These are phyloP conservation scores for Schizopora paradoxa DNA, from an alignment of 1,284 basidiomycete species.

Conservation along the genomic window DNA sequence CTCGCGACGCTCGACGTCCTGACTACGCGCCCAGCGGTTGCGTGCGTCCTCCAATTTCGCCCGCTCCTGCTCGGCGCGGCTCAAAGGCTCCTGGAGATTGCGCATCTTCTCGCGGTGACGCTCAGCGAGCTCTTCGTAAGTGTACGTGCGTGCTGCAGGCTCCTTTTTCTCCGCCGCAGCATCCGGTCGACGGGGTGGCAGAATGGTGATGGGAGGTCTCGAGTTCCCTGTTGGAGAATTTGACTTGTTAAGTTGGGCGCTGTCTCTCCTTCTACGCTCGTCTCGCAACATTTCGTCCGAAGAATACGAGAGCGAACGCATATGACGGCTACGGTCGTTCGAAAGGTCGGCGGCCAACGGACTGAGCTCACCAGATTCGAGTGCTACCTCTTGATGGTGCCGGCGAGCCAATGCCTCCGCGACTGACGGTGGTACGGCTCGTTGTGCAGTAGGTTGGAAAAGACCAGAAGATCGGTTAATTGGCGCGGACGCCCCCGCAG, in stretches of 20 bases:
- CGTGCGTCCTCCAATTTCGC: slow-evolving; percentile 64
- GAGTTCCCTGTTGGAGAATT: slow-evolving; percentile 10
- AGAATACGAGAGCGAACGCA: background rate
- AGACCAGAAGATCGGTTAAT: slow-evolving; percentile 55
- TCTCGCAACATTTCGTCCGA: too few relatives aligned
- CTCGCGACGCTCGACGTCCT: slow-evolving; percentile 60
- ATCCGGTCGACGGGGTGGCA: slow-evolving; percentile 53
- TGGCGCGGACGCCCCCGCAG: slow-evolving; percentile 68
- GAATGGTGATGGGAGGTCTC: slow-evolving; percentile 44
- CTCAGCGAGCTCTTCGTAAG: slow-evolving; percentile 76
- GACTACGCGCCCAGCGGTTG: slow-evolving; percentile 71
- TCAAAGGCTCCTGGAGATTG: slow-evolving; percentile 69
- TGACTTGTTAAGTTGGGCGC: too few relatives aligned
- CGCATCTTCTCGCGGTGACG: slow-evolving; percentile 77
- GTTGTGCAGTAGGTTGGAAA: slow-evolving; percentile 27
- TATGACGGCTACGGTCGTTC: slow-evolving; percentile 23
- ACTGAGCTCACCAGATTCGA: slow-evolving; percentile 36
- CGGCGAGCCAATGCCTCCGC: slow-evolving; percentile 65
- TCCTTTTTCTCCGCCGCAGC: slow-evolving; percentile 45
- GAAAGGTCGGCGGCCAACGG: slow-evolving; percentile 16
- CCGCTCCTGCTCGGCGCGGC: slow-evolving; percentile 63
- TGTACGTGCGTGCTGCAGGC: slow-evolving; percentile 47
- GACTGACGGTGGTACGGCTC: slow-evolving; percentile 60
- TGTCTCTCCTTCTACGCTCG: too few relatives aligned
- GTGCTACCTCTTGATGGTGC: slow-evolving; percentile 57